A percentile compares a stretch with the other conserved stretches of the same genome.
Conservation (phyloP, 179 eudicot species). For the Silene noctiflora region DNA sequence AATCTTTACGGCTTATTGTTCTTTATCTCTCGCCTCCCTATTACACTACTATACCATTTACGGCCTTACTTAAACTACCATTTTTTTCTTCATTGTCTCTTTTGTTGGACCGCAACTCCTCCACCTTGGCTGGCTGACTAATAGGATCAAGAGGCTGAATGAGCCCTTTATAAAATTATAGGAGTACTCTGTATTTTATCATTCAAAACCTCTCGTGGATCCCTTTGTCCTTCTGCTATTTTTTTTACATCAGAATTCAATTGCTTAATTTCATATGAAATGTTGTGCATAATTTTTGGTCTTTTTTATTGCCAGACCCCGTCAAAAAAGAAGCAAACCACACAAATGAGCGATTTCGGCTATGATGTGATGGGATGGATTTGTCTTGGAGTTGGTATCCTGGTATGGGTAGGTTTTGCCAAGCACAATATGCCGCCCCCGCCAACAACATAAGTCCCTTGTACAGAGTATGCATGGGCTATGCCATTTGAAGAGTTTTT, state of each 20-base stretch:
- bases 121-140: no score
- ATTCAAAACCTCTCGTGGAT: no score
- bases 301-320: conserved; percentile 37
- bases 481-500: no score
- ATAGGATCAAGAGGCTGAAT: no score
- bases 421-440: conserved; percentile 31
- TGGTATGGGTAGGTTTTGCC: conserved; percentile 54
- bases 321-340: conserved; percentile 52
- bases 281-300: background rate
- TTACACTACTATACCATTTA: no score
- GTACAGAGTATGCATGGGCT: no score
- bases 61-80: no score
- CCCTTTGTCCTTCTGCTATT: no score
- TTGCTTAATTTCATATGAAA: background rate
- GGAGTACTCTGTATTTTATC: no score
- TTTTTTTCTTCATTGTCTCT: background rate
- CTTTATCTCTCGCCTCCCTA: no score
- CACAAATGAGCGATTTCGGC: conserved; percentile 44
- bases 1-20: background rate
- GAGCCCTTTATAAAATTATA: no score
- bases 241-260: no score
- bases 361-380: conserved; percentile 91
- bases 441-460: conserved; percentile 22
- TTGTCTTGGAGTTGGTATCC: conserved; percentile 73
- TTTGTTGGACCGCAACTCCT: background rate